Conservation (phyloP, 257 asterid genomes). For the Jaltomata sinuosa region DNA sequence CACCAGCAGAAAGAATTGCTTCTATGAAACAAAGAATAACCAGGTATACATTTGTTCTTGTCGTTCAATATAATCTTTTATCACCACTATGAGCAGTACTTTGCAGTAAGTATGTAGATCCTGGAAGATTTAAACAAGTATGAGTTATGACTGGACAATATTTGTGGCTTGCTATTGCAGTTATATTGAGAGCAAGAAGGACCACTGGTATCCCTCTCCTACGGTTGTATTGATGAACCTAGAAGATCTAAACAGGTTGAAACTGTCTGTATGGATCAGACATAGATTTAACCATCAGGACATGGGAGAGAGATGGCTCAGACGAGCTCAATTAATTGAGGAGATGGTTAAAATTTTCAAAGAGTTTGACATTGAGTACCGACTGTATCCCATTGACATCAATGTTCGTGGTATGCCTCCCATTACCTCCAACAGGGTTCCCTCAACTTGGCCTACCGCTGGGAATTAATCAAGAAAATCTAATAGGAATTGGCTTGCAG, state of each 20-base stretch:
- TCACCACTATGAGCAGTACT: neutral
- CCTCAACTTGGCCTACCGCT: conserved; percentile 35
- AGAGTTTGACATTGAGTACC: conserved; percentile 71
- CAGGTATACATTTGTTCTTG: conserved; percentile 18
- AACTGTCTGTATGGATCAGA: conserved; percentile 68
- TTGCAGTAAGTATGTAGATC: neutral
- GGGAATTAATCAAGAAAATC: conserved; percentile 2
- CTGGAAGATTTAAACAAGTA: neutral
- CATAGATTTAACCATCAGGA: conserved; percentile 86
- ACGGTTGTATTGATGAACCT: conserved; percentile 50
- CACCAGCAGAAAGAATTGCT: conserved; percentile 63
- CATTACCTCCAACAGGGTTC: conserved; percentile 33
- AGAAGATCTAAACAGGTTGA: conserved; percentile 32
- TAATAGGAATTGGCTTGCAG: neutral
- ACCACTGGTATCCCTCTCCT: conserved; percentile 74
- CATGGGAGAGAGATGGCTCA: conserved; percentile 55
- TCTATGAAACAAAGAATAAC: conserved; percentile 40
- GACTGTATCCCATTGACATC: conserved; percentile 60
- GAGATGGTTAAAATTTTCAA: conserved; percentile 65
- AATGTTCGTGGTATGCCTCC: conserved; percentile 61
- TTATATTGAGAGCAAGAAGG: conserved; percentile 54
- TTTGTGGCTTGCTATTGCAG: neutral
- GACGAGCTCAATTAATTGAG: conserved; percentile 59
- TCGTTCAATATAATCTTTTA: neutral
- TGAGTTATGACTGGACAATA: neutral